phyloP scores from a whole-genome alignment of 225 moss, liverwort and hornwort species.

The Pleurozium schreberi region DNA sequence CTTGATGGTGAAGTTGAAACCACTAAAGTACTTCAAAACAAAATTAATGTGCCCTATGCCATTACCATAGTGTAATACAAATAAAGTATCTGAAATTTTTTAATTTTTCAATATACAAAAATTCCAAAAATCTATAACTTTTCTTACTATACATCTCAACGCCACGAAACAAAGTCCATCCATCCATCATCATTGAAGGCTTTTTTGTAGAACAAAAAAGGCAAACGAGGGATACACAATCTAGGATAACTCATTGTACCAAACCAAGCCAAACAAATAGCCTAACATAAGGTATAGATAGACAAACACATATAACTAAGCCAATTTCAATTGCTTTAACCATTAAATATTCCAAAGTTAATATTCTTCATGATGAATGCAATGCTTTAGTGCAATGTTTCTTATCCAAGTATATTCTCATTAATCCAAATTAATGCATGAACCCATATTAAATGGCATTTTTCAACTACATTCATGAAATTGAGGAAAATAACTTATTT shows the following conservation, averaged over 20 bases:
- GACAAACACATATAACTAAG: not conserved
- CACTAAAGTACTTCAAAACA: not conserved
- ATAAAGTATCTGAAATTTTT: too few species aligned
- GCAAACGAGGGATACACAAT: too few species aligned
- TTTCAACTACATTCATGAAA: not conserved
- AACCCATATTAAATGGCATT: not conserved
- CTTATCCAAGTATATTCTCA: not conserved
- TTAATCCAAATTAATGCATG: not conserved
- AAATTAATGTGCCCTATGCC: not conserved
- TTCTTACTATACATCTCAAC: too few species aligned
- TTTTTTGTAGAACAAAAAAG: too few species aligned
- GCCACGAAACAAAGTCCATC: too few species aligned
- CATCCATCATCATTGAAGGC: too few species aligned
- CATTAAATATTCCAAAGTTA: not conserved
- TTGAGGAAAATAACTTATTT: not conserved
- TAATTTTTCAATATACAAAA: too few species aligned
- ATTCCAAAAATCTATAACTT: too few species aligned
- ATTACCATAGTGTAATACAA: too few species aligned
- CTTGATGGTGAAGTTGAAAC: not conserved
- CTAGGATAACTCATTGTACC: too few species aligned
- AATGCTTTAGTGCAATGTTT: not conserved
- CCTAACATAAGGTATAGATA: too few species aligned
- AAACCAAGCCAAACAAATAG: too few species aligned
- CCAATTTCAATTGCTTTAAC: not conserved
- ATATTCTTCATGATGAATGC: not conserved